Percentiles rank a stretch among this genome's conserved stretches.
phyloP scores from a whole-genome alignment of 1,284 basidiomycete genomes.

The Heliocybe sulcata region DNA sequence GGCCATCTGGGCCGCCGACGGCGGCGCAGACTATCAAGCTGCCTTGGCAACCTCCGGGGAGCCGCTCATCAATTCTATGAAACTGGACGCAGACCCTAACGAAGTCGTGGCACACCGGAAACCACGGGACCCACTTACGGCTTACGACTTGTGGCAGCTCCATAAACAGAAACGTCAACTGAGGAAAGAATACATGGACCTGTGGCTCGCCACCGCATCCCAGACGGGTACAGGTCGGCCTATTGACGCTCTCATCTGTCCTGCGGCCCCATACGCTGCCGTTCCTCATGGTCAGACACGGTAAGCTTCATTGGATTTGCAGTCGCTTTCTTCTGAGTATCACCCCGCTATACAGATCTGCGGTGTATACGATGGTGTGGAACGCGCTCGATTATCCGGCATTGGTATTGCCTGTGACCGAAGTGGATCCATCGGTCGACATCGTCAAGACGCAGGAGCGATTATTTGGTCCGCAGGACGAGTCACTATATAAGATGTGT shows the following conservation, averaged over 20 bases:
- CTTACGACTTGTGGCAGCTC: conserved; percentile 50
- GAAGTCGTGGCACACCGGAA: conserved; percentile 14
- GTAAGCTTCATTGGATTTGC: conserved; percentile 23
- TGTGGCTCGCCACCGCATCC: conserved; percentile 44
- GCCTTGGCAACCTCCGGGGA: conserved; percentile 36
- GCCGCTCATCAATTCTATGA: conserved; percentile 44
- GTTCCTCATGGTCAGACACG: conserved; percentile 44
- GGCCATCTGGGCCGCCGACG: conserved; percentile 34
- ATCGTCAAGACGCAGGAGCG: conserved; percentile 4
- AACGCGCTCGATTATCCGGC: conserved; percentile 66
- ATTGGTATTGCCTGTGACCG: conserved; percentile 61
- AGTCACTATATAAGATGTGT: conserved; percentile 48
- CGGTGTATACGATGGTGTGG: conserved; percentile 54
- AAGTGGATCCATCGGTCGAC: conserved; percentile 44
- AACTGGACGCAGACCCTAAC: conserved; percentile 19
- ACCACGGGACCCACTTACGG: conserved; percentile 21
- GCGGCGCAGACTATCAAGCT: conserved; percentile 33
- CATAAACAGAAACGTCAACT: conserved; percentile 37
- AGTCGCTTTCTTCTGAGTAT: background rate
- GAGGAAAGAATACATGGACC: conserved; percentile 42
- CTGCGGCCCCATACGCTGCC: conserved; percentile 44
- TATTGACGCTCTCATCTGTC: conserved; percentile 56
- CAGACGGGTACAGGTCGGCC: conserved; percentile 53
- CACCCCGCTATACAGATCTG: conserved; percentile 24
- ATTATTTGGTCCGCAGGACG: conserved; percentile 42